Conservation (phyloP, 768 basidiomycete species). For the Lanmaoa pseudosensibilis region DNA sequence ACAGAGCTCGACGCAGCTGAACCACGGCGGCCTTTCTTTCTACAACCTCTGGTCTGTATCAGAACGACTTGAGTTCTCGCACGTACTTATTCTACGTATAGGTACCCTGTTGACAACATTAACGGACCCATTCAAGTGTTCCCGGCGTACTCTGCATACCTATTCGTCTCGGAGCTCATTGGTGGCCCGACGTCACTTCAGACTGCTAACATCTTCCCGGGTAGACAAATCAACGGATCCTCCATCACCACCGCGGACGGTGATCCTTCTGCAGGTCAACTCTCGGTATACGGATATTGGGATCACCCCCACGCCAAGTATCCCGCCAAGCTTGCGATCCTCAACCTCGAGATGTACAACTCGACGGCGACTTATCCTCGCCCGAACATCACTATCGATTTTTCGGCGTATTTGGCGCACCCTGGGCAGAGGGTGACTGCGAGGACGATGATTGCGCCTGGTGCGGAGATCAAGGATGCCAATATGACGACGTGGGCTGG, state of each 20-base stretch:
- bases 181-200: slow-evolving; percentile 43
- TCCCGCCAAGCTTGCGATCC: slow-evolving; percentile 47
- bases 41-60: slow-evolving; percentile 46
- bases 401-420: slow-evolving; percentile 40
- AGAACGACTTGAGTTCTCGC: neutral
- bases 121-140: slow-evolving; percentile 53
- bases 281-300: slow-evolving; percentile 56
- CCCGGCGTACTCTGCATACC: slow-evolving; percentile 53
- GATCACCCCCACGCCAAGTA: slow-evolving; percentile 32
- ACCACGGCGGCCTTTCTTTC: slow-evolving; percentile 46
- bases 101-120: slow-evolving; percentile 48
- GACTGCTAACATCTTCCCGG: slow-evolving; percentile 52
- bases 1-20: slow-evolving; percentile 50
- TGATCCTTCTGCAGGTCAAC: slow-evolving; percentile 46
- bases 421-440: slow-evolving; percentile 34
- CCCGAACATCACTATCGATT: slow-evolving; percentile 46
- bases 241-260: slow-evolving; percentile 52
- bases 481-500: slow-evolving; percentile 52
- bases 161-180: slow-evolving; percentile 50
- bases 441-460: slow-evolving; percentile 46
- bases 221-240: slow-evolving; percentile 51
- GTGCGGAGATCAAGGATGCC: slow-evolving; percentile 45
- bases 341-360: slow-evolving; percentile 54
- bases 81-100: slow-evolving; percentile 15
- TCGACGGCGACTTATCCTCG: slow-evolving; percentile 43